Base-by-base conservation (phyloP, 179 eudicot genomes). In the Spergularia azorica region DNA sequence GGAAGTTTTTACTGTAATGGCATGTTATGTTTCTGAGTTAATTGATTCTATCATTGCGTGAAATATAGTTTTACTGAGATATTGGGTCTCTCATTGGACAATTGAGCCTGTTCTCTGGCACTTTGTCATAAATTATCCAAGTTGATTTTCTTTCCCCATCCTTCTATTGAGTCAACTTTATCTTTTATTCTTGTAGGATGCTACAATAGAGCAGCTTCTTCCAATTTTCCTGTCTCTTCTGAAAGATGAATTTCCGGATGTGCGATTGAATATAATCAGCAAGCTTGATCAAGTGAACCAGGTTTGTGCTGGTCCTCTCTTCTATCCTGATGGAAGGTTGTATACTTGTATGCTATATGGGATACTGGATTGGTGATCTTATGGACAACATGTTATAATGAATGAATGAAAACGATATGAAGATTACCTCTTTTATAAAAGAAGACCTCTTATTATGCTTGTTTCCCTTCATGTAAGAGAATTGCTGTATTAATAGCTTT, bases 221-320 rank as follows among this genome's bases (percentile, higher is more conserved):
- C 97, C 98, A 55, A 93, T 95, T 72, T 95, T 93, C 78, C 96
- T 95, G 48, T 95, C 96, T 71, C 98, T 95, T 79, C 82, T 95
- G 74, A 95, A 95, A 78, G 98, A 95, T 80, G 98, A 95, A 80
- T 95, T 93, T 81, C 98, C 98, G 46, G 98, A 95, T 86, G 98
- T 95, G 21, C 95, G 98, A 75, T 86, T 95, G 78, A 95, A 93
- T 70, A 93, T 95, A 76, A 95, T 95, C 76, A 95, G 98, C 90
- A 93, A 95, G 84, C 94, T 95, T 75, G 98, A 93, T 89, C 96
- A 95, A 91, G 98, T 95, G 83, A 93, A 95, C 74, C 97, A 93
- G 98, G 98, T 90, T 52, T 81, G 83, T 72, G 13, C 39, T 63
- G 17, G 14, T 63, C 46, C 36, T 63, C 15, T 12, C 36, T 18